Evolutionary conservation across 1,284 basidiomycete species (phyloP).

Genomic region (Tilletia walkeri): DNA sequence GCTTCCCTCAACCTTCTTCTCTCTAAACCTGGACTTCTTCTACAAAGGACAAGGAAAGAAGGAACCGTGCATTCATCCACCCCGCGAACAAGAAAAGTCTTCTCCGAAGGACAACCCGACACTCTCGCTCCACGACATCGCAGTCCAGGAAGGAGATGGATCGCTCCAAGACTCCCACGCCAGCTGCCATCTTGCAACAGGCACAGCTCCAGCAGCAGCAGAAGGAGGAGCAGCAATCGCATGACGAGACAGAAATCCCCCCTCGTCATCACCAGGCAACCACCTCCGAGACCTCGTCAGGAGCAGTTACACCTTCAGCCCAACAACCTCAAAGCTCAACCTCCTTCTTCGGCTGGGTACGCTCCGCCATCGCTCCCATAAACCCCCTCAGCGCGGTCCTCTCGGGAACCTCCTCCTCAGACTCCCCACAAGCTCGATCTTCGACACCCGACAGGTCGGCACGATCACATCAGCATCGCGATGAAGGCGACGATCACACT

Average conservation of each 20-base stretch:
- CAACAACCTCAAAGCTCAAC: no score
- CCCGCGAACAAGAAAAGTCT: background rate
- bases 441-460: background rate
- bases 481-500: background rate
- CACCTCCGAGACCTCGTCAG: background rate
- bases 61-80: no score
- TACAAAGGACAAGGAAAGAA: no score
- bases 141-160: background rate
- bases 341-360: background rate
- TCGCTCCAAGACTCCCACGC: conserved; percentile 15
- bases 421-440: background rate
- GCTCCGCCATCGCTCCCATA: background rate
- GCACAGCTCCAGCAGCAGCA: background rate
- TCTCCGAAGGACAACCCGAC: background rate
- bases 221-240: background rate
- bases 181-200: background rate
- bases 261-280: background rate
- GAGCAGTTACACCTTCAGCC: no score
- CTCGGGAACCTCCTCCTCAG: background rate
- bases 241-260: no score
- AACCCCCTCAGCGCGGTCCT: conserved; percentile 9
- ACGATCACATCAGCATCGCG: background rate
- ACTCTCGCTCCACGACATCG: background rate
- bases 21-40: background rate
- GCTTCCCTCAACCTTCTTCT: background rate